Evolutionary conservation across 2,329 filamentous ascomycete genomes (phyloP).

Genomic region (Herpotrichia juniperi): DNA sequence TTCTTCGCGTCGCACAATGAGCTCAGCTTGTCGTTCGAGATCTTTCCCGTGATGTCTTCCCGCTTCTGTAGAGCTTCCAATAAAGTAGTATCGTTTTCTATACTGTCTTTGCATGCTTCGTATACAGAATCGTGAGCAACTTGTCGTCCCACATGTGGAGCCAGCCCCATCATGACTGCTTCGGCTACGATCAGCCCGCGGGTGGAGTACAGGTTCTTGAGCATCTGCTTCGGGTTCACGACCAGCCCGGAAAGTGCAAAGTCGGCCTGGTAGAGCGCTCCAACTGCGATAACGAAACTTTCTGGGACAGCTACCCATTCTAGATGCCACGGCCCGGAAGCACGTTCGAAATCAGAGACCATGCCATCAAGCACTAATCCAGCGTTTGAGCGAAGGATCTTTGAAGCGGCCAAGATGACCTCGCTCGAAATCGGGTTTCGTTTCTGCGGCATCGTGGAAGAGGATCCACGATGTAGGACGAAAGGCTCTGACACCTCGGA

Average conservation of each 20-base stretch:
- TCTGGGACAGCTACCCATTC: constrained; percentile 64
- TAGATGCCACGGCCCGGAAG: constrained; percentile 64
- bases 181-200: constrained; percentile 62
- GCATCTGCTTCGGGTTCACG: constrained; percentile 58
- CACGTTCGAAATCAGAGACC: constrained; percentile 64
- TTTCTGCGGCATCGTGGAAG: constrained; percentile 52
- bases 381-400: constrained; percentile 60
- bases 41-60: constrained; percentile 49
- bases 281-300: constrained; percentile 60
- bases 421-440: constrained; percentile 65
- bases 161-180: constrained; percentile 67
- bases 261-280: constrained; percentile 59
- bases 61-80: constrained; percentile 51
- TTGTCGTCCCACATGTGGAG: constrained; percentile 58
- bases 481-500: constrained; percentile 61
- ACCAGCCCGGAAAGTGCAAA: constrained; percentile 60
- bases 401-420: constrained; percentile 61
- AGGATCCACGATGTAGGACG: constrained; percentile 41
- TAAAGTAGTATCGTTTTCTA: constrained; percentile 52
- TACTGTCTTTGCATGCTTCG: constrained; percentile 58
- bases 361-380: constrained; percentile 61
- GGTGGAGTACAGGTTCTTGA: constrained; percentile 58
- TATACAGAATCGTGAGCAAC: constrained; percentile 64
- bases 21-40: constrained; percentile 55
- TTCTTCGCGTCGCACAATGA: constrained; percentile 62